phyloP scores from a whole-genome alignment of 805 yeast genomes.

The Candida silvicultrix region DNA sequence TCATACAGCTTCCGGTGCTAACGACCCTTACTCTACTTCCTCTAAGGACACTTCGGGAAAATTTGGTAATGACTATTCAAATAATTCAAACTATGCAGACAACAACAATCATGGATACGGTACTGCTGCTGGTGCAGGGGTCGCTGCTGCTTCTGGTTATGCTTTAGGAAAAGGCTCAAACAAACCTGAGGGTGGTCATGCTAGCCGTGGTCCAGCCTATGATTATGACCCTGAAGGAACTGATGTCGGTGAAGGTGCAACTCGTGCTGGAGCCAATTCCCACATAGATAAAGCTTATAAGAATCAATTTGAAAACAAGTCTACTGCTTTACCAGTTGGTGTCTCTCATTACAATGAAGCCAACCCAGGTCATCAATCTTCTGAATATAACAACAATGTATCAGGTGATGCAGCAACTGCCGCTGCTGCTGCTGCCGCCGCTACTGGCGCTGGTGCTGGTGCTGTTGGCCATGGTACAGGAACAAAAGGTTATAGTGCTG shows the following conservation, averaged over 20 bases:
- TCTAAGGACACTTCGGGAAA: background rate
- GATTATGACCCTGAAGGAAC: constrained; percentile 1
- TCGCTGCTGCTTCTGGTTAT: background rate
- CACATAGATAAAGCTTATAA: background rate
- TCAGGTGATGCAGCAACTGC: constrained; percentile 8
- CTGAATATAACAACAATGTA: constrained; percentile 13
- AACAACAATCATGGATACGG: background rate
- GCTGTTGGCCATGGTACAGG: background rate
- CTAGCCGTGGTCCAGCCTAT: background rate
- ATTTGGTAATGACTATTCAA: background rate
- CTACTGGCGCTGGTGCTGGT: constrained; percentile 4
- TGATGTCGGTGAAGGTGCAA: constrained; percentile 10
- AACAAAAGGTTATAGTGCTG: background rate
- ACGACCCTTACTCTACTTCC: background rate
- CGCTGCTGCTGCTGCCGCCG: constrained; percentile 6
- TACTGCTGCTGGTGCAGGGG: background rate
- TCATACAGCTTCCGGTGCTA: background rate
- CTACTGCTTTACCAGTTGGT: constrained; percentile 17
- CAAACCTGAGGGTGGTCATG: background rate
- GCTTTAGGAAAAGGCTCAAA: background rate
- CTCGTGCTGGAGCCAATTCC: constrained; percentile 11
- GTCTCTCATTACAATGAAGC: constrained; percentile 5
- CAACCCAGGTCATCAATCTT: constrained; percentile 8
- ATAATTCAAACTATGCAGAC: background rate
- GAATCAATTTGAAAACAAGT: constrained; percentile 15